phyloP scores from a whole-genome alignment of 331 rosid species.

The Quercus phellos region DNA sequence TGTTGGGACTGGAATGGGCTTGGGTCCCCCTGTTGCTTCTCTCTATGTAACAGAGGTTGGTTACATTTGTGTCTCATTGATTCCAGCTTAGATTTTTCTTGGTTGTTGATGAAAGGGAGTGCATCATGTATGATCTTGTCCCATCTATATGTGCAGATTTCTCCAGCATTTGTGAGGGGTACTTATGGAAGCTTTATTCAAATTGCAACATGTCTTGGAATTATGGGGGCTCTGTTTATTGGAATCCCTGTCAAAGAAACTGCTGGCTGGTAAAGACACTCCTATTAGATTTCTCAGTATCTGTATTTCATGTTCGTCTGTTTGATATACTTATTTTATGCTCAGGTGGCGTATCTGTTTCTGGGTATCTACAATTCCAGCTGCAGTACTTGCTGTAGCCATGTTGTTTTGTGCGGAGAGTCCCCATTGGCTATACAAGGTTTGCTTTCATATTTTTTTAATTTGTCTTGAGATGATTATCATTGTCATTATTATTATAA shows the following conservation, averaged over 20 bases:
- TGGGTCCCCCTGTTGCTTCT: conserved; percentile 84
- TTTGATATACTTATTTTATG: conserved; percentile 22
- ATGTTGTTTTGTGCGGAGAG: conserved; percentile 87
- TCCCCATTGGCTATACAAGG: conserved; percentile 97
- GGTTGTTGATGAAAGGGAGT: conserved; percentile 8
- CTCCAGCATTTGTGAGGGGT: conserved; percentile 92
- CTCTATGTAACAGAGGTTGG: conserved; percentile 89
- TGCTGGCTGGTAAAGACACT: conserved; percentile 65
- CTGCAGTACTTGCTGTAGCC: conserved; percentile 64
- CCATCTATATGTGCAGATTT: conserved; percentile 47
- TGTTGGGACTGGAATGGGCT: conserved; percentile 96
- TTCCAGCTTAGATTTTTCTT: background rate
- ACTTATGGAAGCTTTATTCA: conserved; percentile 90
- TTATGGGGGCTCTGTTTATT: conserved; percentile 77
- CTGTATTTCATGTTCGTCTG: conserved; percentile 12
- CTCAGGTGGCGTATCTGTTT: conserved; percentile 98
- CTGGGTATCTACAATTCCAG: conserved; percentile 81
- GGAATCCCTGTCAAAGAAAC: conserved; percentile 91
- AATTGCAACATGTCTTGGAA: conserved; percentile 91
- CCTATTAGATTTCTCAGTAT: conserved; percentile 9
- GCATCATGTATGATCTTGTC: conserved; percentile 20
- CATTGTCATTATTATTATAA: background rate
- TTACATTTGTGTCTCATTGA: conserved; percentile 17
- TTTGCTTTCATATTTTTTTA: conserved; percentile 18
- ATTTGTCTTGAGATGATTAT: conserved; percentile 3